Evolutionary conservation across 768 basidiomycete species (phyloP).

Genomic region (Dacryopinax primogenitus): DNA sequence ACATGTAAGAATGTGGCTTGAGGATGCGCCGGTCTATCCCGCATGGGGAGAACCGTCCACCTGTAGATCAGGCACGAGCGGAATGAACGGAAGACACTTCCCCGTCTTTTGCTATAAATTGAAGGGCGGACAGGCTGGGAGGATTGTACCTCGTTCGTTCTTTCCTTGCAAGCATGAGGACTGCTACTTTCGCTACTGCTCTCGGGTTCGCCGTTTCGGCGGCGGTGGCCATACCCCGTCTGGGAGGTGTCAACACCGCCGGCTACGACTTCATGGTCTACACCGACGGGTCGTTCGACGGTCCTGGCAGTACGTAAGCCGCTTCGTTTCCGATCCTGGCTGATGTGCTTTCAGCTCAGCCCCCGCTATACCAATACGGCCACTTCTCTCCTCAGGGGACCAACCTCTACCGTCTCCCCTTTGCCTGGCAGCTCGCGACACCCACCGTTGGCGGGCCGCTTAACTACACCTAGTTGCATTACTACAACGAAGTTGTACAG

Average conservation of each 20-base stretch:
- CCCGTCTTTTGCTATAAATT: no score
- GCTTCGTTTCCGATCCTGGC: background rate
- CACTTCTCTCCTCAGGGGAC: conserved; percentile 40
- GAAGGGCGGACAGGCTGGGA: no score
- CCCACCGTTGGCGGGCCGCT: conserved; percentile 39
- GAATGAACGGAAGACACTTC: no score
- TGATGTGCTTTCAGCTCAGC: conserved; percentile 15
- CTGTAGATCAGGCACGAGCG: no score
- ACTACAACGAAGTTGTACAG: conserved; percentile 40
- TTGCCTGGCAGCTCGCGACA: conserved; percentile 44
- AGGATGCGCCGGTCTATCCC: no score
- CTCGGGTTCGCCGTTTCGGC: background rate
- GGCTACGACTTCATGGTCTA: conserved; percentile 21
- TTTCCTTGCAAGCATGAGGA: no score
- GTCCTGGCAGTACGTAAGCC: background rate
- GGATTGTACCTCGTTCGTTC: no score
- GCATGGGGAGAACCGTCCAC: no score
- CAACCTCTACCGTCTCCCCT: conserved; percentile 35
- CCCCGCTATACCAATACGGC: conserved; percentile 35
- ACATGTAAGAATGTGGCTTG: no score
- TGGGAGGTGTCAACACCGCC: conserved; percentile 40
- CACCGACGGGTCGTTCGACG: background rate
- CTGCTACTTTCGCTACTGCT: background rate
- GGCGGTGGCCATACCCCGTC: conserved; percentile 24
- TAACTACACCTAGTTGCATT: conserved; percentile 33